Conservation (phyloP, 202 grass and related monocot species). For the Brachypodium distachyon region DNA sequence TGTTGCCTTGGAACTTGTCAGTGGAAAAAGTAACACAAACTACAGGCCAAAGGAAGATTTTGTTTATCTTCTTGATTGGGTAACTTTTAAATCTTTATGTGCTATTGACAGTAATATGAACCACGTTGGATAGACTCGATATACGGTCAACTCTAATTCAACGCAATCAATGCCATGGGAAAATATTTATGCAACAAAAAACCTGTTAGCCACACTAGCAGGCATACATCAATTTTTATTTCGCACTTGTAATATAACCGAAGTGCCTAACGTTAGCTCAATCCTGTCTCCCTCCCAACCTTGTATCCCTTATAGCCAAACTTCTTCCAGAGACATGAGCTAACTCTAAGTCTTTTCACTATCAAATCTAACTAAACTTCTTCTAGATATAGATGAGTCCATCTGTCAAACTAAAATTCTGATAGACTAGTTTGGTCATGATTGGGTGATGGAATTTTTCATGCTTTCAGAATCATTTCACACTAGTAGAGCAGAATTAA, state of each 20-base stretch:
- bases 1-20: constrained; percentile 83
- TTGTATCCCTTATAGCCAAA: neutral
- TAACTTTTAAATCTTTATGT: constrained; percentile 30
- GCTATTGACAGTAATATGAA: constrained; percentile 8
- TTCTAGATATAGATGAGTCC: neutral
- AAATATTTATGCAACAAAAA: neutral
- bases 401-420: neutral
- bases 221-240: neutral
- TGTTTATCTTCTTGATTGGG: constrained; percentile 94
- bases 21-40: constrained; percentile 94
- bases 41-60: constrained; percentile 93
- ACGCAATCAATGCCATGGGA: neutral
- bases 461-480: neutral
- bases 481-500: neutral
- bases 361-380: neutral
- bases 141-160: neutral
- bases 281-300: neutral
- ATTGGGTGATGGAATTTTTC: neutral
- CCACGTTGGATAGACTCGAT: neutral
- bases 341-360: neutral
- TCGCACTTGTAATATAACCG: neutral
- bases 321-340: neutral
- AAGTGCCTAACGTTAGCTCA: neutral
- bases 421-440: neutral
- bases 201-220: neutral